phyloP scores from a whole-genome alignment of 768 basidiomycete species.

The Mycena rosella region DNA sequence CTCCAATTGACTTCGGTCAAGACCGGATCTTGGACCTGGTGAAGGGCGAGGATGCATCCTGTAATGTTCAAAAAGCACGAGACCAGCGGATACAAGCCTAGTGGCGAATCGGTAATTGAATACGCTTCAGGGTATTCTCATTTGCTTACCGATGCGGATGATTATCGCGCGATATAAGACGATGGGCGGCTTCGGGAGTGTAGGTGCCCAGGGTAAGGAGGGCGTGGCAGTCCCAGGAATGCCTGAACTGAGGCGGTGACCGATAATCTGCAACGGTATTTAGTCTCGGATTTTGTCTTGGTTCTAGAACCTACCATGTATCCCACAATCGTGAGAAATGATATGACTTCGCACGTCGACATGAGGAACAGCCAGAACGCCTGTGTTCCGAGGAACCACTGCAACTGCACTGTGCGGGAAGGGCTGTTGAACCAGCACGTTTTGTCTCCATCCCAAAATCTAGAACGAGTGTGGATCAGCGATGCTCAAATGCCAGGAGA shows the following conservation, averaged over 20 bases:
- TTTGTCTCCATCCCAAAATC: not conserved
- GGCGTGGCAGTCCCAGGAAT: not conserved
- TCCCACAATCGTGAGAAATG: constrained; percentile 15
- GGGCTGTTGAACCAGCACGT: constrained; percentile 26
- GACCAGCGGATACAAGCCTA: constrained; percentile 26
- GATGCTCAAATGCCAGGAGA: not conserved
- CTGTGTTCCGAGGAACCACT: constrained; percentile 25
- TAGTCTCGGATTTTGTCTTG: not conserved
- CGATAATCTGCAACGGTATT: not conserved
- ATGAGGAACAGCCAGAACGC: constrained; percentile 19
- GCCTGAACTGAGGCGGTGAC: not conserved
- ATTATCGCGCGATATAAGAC: constrained; percentile 22
- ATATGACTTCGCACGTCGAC: constrained; percentile 14
- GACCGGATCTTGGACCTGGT: not conserved
- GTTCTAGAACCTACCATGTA: constrained; percentile 13
- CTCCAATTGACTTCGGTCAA: constrained; percentile 17
- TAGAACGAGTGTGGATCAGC: not conserved
- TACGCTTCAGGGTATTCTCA: not conserved
- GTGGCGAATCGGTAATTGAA: not conserved
- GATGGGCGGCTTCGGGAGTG: constrained; percentile 5
- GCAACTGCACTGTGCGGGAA: not conserved
- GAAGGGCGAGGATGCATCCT: not conserved
- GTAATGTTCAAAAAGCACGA: constrained; percentile 23
- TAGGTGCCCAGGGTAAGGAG: not conserved
- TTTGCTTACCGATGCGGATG: constrained; percentile 14